Conservation (phyloP, 2,329 filamentous ascomycete species). For the Ophiostoma populinum region DNA sequence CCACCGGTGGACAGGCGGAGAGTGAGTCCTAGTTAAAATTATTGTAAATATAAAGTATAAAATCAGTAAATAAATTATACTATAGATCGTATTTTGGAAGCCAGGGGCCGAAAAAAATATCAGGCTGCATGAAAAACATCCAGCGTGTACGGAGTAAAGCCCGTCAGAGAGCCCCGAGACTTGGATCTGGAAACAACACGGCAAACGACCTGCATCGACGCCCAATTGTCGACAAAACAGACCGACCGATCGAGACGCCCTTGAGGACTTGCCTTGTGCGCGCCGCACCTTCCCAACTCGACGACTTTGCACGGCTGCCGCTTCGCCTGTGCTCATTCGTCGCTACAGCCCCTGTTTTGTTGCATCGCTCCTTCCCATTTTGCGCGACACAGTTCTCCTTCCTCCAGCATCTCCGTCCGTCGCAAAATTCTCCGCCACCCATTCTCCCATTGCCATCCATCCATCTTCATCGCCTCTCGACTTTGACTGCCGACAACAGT, state of each 20-base stretch:
- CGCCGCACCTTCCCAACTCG: slow-evolving; percentile 2
- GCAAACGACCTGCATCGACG: slow-evolving; percentile 8
- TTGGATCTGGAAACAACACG: neutral
- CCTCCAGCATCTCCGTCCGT: slow-evolving; percentile 2
- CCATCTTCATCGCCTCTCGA: slow-evolving; percentile 1
- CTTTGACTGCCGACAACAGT: neutral
- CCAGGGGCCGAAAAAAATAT: slow-evolving; percentile 3
- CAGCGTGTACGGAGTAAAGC: too few relatives aligned
- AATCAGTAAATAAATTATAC: slow-evolving; percentile 6
- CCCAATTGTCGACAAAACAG: slow-evolving; percentile 7
- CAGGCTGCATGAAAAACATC: slow-evolving; percentile 7
- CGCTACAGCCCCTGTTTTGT: neutral
- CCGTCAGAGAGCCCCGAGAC: neutral
- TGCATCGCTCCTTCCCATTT: slow-evolving; percentile 5
- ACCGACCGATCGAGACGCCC: neutral
- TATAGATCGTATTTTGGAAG: neutral
- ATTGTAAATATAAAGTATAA: slow-evolving; percentile 8
- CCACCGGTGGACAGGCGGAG: slow-evolving; percentile 2
- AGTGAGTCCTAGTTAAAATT: slow-evolving; percentile 2
- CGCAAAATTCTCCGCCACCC: too few relatives aligned
- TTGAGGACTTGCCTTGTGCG: neutral
- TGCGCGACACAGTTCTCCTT: neutral
- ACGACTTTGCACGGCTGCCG: neutral
- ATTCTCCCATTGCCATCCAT: slow-evolving; percentile 3
- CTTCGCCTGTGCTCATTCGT: neutral